phyloP scores from a whole-genome alignment of 2,329 filamentous ascomycete species.

The Claviceps arundinis region DNA sequence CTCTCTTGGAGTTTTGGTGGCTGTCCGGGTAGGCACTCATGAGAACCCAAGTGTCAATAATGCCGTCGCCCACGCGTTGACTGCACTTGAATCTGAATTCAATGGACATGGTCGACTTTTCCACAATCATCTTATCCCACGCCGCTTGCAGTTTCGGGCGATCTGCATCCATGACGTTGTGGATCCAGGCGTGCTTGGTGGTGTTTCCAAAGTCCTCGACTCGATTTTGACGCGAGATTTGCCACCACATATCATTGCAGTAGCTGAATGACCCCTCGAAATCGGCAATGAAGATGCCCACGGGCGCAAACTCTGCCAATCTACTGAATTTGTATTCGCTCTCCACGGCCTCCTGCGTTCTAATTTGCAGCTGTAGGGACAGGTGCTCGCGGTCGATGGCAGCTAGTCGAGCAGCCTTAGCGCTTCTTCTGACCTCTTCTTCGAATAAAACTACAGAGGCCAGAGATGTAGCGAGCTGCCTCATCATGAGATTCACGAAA shows the following conservation, averaged over 20 bases:
- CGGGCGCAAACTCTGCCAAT: constrained; percentile 72
- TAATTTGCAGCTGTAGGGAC: constrained; percentile 4
- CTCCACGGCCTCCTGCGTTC: constrained; percentile 6
- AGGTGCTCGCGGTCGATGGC: constrained; percentile 5
- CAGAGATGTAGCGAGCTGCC: constrained; percentile 51
- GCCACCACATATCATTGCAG: constrained; percentile 51
- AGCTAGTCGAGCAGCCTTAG: constrained; percentile 15
- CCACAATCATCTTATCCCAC: constrained; percentile 41
- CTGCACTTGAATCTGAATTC: constrained; percentile 63
- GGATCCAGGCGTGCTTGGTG: constrained; percentile 44
- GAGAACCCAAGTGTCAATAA: constrained; percentile 59
- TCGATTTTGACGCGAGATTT: constrained; percentile 53
- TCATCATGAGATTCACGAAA: constrained; percentile 43
- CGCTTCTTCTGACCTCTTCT: constrained; percentile 50
- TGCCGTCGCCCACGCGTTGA: constrained; percentile 45
- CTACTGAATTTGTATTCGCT: constrained; percentile 44
- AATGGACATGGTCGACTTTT: constrained; percentile 50
- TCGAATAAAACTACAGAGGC: constrained; percentile 59
- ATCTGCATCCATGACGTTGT: constrained; percentile 56
- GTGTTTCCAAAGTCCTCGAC: constrained; percentile 39
- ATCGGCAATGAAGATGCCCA: constrained; percentile 73
- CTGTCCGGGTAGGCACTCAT: constrained; percentile 65
- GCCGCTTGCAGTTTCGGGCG: constrained; percentile 40
- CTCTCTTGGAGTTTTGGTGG: constrained; percentile 47
- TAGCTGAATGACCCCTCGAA: constrained; percentile 54